Evolutionary conservation across 352 stramenopile genomes (phyloP).

Genomic region (Pythium angustatum): DNA sequence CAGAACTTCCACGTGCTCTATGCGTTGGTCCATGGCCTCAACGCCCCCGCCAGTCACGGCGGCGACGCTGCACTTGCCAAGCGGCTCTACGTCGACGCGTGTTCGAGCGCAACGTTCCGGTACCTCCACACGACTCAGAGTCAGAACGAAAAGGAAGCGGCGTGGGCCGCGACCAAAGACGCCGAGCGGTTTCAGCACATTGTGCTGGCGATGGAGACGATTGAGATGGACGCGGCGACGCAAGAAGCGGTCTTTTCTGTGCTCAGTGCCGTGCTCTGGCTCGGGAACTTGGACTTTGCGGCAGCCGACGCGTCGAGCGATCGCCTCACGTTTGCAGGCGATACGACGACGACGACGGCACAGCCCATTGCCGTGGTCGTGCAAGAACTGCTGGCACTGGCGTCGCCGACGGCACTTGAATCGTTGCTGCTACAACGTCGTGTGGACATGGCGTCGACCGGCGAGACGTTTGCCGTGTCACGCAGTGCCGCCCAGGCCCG

Average conservation of each 20-base stretch:
- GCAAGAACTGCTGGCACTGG: slow-evolving; percentile 17
- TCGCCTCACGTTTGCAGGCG: slow-evolving; percentile 12
- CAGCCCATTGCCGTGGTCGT: slow-evolving; percentile 6
- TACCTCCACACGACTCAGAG: slow-evolving; percentile 37
- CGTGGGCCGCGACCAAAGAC: slow-evolving; percentile 54
- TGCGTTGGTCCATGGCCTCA: slow-evolving; percentile 59
- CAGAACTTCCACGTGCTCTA: slow-evolving; percentile 87
- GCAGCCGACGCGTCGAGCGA: slow-evolving; percentile 13
- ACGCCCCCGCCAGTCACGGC: slow-evolving; percentile 16
- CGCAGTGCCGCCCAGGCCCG: slow-evolving; percentile 49
- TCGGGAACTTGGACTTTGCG: slow-evolving; percentile 67
- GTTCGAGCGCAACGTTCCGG: slow-evolving; percentile 42
- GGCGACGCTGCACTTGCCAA: slow-evolving; percentile 27
- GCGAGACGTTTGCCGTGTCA: slow-evolving; percentile 53
- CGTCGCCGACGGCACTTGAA: not conserved
- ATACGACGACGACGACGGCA: not conserved
- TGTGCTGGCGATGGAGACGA: slow-evolving; percentile 44
- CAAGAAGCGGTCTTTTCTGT: slow-evolving; percentile 60
- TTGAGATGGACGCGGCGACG: slow-evolving; percentile 40
- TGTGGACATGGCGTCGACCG: slow-evolving; percentile 46
- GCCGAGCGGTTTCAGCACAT: slow-evolving; percentile 67
- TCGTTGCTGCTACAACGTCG: slow-evolving; percentile 48
- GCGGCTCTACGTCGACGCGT: slow-evolving; percentile 42
- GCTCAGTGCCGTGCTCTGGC: slow-evolving; percentile 68
- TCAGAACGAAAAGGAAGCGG: slow-evolving; percentile 20